Evolutionary conservation across 192 early-diverging fungal species (phyloP).

Genomic region (Gigaspora rosea): DNA sequence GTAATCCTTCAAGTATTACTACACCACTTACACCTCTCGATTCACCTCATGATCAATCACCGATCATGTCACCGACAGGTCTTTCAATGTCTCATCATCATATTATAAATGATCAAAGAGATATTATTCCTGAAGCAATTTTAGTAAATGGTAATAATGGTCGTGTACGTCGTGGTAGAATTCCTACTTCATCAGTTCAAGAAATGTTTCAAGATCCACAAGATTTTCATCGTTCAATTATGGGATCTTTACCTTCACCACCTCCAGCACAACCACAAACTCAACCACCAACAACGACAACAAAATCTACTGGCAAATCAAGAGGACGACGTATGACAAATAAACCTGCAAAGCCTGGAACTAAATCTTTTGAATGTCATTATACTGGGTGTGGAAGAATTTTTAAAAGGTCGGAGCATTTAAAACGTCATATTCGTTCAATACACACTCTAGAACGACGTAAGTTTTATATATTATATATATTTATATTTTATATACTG

Average conservation of each 20-base stretch:
- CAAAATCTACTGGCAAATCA: slow-evolving; percentile 45
- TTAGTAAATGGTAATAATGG: not conserved
- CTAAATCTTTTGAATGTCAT: slow-evolving; percentile 58
- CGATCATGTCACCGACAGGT: not conserved
- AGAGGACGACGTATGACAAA: slow-evolving; percentile 59
- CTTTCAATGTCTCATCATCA: not conserved
- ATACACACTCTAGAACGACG: slow-evolving; percentile 66
- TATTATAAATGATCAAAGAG: not conserved
- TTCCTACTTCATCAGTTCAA: not conserved
- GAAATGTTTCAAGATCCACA: slow-evolving; percentile 18
- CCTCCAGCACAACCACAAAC: slow-evolving; percentile 38
- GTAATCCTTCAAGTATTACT: slow-evolving; percentile 8
- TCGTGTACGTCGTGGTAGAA: not conserved
- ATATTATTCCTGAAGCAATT: not conserved
- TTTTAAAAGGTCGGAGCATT: slow-evolving; percentile 62
- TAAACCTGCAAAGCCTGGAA: slow-evolving; percentile 47
- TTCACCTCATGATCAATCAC: slow-evolving; percentile 27
- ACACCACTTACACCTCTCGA: not conserved
- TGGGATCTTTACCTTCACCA: slow-evolving; percentile 12
- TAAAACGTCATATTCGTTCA: slow-evolving; percentile 61
- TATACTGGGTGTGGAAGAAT: slow-evolving; percentile 59
- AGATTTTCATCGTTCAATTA: slow-evolving; percentile 1
- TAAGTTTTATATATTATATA: slow-evolving; percentile 34
- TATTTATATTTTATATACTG: too few relatives aligned
- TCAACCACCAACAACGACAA: not conserved